Evolutionary conservation across 2,329 filamentous ascomycete genomes (phyloP), one percentile per base, ranked within the genome.

Genomic region (Xylaria sp.): DNA sequence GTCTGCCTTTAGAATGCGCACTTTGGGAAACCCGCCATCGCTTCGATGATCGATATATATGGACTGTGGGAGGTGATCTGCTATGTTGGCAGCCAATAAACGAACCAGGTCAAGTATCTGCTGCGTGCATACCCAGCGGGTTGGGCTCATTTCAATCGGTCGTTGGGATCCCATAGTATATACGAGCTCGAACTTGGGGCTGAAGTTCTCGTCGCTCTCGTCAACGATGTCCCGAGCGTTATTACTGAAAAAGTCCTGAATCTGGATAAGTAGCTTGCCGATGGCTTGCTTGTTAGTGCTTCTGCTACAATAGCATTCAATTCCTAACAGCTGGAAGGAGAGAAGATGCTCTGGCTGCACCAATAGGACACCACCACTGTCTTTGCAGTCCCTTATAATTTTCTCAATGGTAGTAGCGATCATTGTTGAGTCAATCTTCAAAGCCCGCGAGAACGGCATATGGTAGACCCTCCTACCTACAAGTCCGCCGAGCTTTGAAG

Each of bases 191-290:
- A 89, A 89, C 53, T 85, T 86, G 2, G 84, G 81, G 47, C 82
- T 86, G 50, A 90, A 85, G 61, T 86, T 87, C 63, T 90, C 87
- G 55, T 91, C 89, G 42, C 85, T 88, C 74, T 91, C 88, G 63
- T 91, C 88, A 0, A 91, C 79, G 1, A 92, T 81, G 66, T 90
- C 88, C 0, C 87, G 79, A 0, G 83, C 80, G 1, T 75, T 67
- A 0, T 57, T 17, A 29, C 84, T 74, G 1, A 90, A 78, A 68
- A 82, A 85, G 0, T 77, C 31, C 2, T 44, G 36, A n/a, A 29
- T 5, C 25, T 22, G 22, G 20, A 42, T 29, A 3, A 63, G 20
- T 38, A 17, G 80, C 0, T 73, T 22, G 0, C 36, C 36, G 0
- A 42, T 55, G 1, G 1, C 13, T 0, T 29, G 22, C 22, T 42